A percentile compares a stretch with the other conserved stretches of the same genome.
These are phyloP conservation scores for Penicillium sp. DNA, from an alignment of 2,329 filamentous ascomycete genomes.

Conservation along the genomic window DNA sequence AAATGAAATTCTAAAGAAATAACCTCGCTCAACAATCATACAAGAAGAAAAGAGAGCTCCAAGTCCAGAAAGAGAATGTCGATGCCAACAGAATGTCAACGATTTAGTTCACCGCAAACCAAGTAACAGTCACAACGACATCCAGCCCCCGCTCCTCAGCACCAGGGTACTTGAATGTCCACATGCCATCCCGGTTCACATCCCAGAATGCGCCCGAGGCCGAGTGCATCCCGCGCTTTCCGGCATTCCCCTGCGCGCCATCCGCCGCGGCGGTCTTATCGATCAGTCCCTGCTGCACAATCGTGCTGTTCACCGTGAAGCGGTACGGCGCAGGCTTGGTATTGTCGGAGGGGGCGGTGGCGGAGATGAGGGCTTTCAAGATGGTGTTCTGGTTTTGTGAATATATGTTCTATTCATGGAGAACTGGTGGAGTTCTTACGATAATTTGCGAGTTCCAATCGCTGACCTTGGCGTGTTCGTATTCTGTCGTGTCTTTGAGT, in stretches of 20 bases:
- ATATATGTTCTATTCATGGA: neutral
- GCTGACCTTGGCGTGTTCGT: constrained; percentile 79
- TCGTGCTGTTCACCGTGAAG: constrained; percentile 95
- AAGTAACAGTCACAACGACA: constrained; percentile 46
- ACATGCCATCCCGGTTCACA: constrained; percentile 49
- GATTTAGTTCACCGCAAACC: constrained; percentile 38
- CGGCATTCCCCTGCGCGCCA: constrained; percentile 57
- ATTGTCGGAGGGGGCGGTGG: constrained; percentile 35
- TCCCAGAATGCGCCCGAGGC: constrained; percentile 49
- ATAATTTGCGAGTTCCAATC: constrained; percentile 92
- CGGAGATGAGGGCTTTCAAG: constrained; percentile 39
- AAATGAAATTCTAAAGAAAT: constrained; percentile 1
- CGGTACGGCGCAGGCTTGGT: constrained; percentile 62
- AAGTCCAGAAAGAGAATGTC: constrained; percentile 1
- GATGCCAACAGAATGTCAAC: neutral
- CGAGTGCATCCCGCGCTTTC: constrained; percentile 64
- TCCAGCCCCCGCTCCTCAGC: constrained; percentile 45
- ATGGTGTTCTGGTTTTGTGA: constrained; percentile 32
- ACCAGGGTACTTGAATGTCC: constrained; percentile 48
- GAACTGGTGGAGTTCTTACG: constrained; percentile 51
- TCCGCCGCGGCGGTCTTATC: constrained; percentile 49
- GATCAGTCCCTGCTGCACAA: constrained; percentile 78
- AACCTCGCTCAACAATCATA: constrained; percentile 5
- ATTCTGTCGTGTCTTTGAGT: constrained; percentile 67
- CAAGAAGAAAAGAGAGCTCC: constrained; percentile 6